Conservation (phyloP, 2,329 filamentous ascomycete species). For the Ceratocystis papillata region DNA sequence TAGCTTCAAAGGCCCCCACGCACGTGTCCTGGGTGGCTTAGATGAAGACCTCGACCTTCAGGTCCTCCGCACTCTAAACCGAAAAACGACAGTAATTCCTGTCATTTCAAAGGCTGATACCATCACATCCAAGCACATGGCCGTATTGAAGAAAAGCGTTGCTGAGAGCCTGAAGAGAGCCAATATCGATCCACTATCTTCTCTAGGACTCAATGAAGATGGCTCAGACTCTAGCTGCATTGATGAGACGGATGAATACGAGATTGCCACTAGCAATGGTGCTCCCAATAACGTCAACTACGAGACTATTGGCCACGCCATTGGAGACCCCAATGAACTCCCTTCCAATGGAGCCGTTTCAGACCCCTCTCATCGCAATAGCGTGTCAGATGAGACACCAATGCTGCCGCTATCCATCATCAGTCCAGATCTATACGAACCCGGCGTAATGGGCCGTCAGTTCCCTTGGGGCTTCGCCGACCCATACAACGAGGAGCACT, state of each 20-base stretch:
- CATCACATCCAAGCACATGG: slow-evolving; percentile 91
- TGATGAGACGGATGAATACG: slow-evolving; percentile 45
- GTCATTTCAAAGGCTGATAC: slow-evolving; percentile 96
- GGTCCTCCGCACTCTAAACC: slow-evolving; percentile 74
- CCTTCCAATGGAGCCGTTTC: slow-evolving; percentile 32
- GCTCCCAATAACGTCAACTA: slow-evolving; percentile 28
- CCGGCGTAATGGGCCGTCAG: slow-evolving; percentile 64
- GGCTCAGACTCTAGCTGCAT: slow-evolving; percentile 47
- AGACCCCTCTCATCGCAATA: slow-evolving; percentile 36
- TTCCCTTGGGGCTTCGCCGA: slow-evolving; percentile 98
- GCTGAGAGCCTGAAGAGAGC: slow-evolving; percentile 79
- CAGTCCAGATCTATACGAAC: slow-evolving; percentile 84
- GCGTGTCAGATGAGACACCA: slow-evolving; percentile 46
- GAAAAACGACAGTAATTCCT: slow-evolving; percentile 90
- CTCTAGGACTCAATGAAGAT: slow-evolving; percentile 69
- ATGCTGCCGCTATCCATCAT: slow-evolving; percentile 85
- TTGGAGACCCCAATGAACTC: slow-evolving; percentile 26
- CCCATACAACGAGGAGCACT: slow-evolving; percentile 81
- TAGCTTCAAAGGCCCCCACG: slow-evolving; percentile 28
- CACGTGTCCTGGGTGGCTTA: slow-evolving; percentile 53
- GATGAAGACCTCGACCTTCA: slow-evolving; percentile 87
- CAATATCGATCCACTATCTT: slow-evolving; percentile 77
- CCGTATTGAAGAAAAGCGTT: slow-evolving; percentile 77
- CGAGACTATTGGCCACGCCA: slow-evolving; percentile 42
- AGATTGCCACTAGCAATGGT: slow-evolving; percentile 26